A percentile compares a stretch with the other conserved stretches of the same genome.
Conservation (phyloP, 768 basidiomycete genomes). For the Tulasnella sp. region DNA sequence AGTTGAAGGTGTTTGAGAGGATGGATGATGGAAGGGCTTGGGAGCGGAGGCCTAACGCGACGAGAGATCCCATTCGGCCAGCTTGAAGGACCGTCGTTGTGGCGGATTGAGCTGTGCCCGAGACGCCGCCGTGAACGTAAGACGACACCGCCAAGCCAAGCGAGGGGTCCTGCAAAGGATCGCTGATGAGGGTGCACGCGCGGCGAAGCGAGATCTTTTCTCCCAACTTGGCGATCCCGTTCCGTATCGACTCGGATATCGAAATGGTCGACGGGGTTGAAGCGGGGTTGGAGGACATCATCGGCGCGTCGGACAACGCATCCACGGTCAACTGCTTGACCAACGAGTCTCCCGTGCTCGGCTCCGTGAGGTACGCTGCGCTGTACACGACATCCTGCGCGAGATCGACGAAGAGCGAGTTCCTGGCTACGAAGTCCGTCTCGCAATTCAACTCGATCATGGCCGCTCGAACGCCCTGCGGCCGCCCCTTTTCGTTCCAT, state of each 20-base stretch:
- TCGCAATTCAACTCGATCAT: constrained; percentile 95
- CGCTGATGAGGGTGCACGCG: constrained; percentile 46
- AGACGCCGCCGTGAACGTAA: constrained; percentile 59
- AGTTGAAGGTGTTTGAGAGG: constrained; percentile 14
- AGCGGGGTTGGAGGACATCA: constrained; percentile 49
- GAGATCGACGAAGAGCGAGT: constrained; percentile 72
- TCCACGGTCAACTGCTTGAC: constrained; percentile 55
- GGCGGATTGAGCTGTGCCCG: constrained; percentile 28
- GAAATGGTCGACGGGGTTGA: constrained; percentile 43
- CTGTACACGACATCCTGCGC: constrained; percentile 80
- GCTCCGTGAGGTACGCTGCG: constrained; percentile 66
- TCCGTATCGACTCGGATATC: constrained; percentile 60
- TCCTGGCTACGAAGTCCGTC: constrained; percentile 92
- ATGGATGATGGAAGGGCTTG: constrained; percentile 38
- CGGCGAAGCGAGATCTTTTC: constrained; percentile 72
- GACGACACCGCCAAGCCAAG: constrained; percentile 50
- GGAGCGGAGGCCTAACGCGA: constrained; percentile 47
- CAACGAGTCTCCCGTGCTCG: constrained; percentile 33
- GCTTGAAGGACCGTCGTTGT: not conserved
- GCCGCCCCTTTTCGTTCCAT: constrained; percentile 40
- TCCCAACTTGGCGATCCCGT: constrained; percentile 70
- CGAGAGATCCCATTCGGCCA: constrained; percentile 57
- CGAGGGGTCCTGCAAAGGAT: constrained; percentile 41
- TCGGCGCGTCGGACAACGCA: constrained; percentile 56
- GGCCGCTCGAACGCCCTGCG: constrained; percentile 62